Evolutionary conservation across 495 filamentous ascomycete genomes (phyloP).

Genomic region (Trichoderma erinaceum): DNA sequence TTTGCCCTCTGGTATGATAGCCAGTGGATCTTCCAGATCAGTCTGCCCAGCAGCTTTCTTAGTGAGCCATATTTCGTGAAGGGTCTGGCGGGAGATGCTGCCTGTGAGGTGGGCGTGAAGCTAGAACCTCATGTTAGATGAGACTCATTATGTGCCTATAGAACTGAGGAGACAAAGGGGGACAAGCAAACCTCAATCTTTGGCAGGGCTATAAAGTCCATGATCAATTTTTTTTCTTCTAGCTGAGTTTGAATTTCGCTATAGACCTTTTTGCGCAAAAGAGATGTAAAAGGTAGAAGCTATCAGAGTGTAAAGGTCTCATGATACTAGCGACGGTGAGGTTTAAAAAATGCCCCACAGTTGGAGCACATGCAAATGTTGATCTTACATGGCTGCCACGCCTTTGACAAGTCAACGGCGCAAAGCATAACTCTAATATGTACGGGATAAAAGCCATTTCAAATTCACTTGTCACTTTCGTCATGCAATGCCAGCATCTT

Average conservation of each 20-base stretch:
- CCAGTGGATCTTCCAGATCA: conserved; percentile 58
- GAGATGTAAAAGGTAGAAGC: not conserved
- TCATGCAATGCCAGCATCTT: not conserved
- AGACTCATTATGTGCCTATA: not conserved
- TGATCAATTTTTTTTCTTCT: not conserved
- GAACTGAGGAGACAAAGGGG: not conserved
- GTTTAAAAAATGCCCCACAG: not conserved
- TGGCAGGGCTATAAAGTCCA: conserved; percentile 13
- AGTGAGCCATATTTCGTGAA: conserved; percentile 67
- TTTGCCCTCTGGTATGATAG: conserved; percentile 61
- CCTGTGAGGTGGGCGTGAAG: conserved; percentile 81
- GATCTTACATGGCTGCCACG: not conserved
- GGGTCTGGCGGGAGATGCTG: conserved; percentile 66
- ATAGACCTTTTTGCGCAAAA: not conserved
- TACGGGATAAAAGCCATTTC: too few species aligned
- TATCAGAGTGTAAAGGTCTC: not conserved
- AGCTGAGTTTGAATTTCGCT: not conserved
- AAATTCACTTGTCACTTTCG: too few species aligned
- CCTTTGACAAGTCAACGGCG: too few species aligned
- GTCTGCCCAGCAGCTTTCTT: conserved; percentile 48
- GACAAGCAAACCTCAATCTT: conserved; percentile 11
- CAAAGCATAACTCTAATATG: too few species aligned
- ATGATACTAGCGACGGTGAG: not conserved
- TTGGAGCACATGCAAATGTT: not conserved
- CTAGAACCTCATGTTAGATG: conserved; percentile 31